A percentile compares a stretch with the other conserved stretches of the same genome.
phyloP scores from a whole-genome alignment of 2,329 filamentous ascomycete genomes.

The Aureobasidium sp. region DNA sequence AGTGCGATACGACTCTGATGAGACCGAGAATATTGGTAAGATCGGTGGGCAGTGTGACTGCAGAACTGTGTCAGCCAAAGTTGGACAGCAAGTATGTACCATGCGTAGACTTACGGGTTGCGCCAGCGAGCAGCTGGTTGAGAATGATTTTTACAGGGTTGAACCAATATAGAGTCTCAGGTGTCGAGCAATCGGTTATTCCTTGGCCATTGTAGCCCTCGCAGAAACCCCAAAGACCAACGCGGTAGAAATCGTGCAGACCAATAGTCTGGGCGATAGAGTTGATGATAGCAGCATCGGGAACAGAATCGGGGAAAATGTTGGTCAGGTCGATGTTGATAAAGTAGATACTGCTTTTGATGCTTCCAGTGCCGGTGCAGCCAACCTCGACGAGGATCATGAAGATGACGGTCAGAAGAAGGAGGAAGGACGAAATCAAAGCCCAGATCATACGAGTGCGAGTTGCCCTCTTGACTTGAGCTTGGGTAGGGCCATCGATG shows the following conservation, averaged over 20 bases:
- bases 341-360: conserved; percentile 69
- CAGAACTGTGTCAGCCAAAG: not conserved
- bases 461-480: conserved; percentile 41
- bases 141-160: conserved; percentile 78
- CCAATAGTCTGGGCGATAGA: conserved; percentile 79
- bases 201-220: conserved; percentile 72
- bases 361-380: conserved; percentile 52
- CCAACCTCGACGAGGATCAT: conserved; percentile 74
- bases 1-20: conserved; percentile 63
- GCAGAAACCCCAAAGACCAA: conserved; percentile 87
- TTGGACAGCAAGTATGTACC: not conserved
- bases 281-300: conserved; percentile 70
- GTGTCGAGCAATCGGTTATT: conserved; percentile 66
- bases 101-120: conserved; percentile 51
- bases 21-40: conserved; percentile 66
- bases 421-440: conserved; percentile 57
- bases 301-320: conserved; percentile 65
- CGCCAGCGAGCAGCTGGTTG: conserved; percentile 70
- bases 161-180: conserved; percentile 74
- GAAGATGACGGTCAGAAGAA: conserved; percentile 68
- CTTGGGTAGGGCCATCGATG: conserved; percentile 25
- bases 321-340: conserved; percentile 75
- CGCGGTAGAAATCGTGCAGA: conserved; percentile 88
- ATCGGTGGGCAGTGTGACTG: conserved; percentile 66
- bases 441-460: conserved; percentile 53